Percentiles rank a stretch among this genome's conserved stretches.
Conservation (phyloP, 1,284 basidiomycete genomes). For the Heterobasidion occidentale region DNA sequence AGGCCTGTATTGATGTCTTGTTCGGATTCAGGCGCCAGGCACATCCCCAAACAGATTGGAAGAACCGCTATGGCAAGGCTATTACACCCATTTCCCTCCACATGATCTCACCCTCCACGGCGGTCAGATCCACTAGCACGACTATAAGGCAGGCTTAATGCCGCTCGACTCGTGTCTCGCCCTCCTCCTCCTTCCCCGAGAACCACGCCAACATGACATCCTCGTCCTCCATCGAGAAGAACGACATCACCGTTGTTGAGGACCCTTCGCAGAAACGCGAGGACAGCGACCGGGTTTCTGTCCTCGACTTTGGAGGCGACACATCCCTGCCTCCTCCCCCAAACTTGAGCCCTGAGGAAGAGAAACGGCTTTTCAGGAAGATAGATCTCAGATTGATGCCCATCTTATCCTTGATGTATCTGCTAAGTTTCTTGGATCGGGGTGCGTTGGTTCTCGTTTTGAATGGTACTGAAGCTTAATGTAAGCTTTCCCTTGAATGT, state of each 20-base stretch:
- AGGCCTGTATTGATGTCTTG: background rate
- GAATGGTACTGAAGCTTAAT: background rate
- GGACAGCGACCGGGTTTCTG: slow-evolving; percentile 1
- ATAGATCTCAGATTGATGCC: slow-evolving; percentile 58
- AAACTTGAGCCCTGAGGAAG: slow-evolving; percentile 39
- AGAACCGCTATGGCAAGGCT: background rate
- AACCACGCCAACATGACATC: background rate
- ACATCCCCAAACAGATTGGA: background rate
- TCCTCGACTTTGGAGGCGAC: slow-evolving; percentile 12
- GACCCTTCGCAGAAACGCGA: background rate
- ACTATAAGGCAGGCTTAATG: background rate
- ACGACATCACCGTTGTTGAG: background rate
- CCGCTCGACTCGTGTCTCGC: background rate
- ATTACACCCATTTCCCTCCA: background rate
- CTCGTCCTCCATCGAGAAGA: background rate
- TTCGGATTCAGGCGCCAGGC: background rate
- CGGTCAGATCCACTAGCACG: background rate
- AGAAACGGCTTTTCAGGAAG: slow-evolving; percentile 54
- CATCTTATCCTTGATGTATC: slow-evolving; percentile 56
- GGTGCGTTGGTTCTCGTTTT: slow-evolving; percentile 24
- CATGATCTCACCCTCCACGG: background rate
- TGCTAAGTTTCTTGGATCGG: slow-evolving; percentile 59
- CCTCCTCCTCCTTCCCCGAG: background rate
- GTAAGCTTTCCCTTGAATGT: background rate
- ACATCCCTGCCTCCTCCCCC: slow-evolving; percentile 36